Evolutionary conservation across 495 filamentous ascomycete species (phyloP).

Genomic region (Tuber melanosporum): DNA sequence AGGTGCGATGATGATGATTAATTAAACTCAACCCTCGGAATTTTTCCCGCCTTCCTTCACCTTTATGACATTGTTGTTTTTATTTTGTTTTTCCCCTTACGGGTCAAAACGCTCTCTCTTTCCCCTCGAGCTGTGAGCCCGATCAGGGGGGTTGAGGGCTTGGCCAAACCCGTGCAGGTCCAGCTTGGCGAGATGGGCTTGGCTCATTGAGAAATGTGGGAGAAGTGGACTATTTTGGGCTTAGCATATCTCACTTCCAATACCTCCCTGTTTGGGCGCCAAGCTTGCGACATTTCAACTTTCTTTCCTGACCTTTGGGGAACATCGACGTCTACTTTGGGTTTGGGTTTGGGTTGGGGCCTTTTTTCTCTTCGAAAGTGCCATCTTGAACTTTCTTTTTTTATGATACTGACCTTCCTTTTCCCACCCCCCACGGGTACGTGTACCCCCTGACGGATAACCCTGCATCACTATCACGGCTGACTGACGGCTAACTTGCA

Average conservation of each 20-base stretch:
- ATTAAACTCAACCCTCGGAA: background rate
- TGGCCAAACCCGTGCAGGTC: background rate
- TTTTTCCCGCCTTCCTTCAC: background rate
- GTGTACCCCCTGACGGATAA: background rate
- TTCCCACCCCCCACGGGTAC: background rate
- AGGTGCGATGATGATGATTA: background rate
- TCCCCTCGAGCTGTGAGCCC: background rate
- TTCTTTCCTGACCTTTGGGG: background rate
- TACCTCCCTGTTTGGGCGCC: background rate
- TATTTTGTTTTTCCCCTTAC: background rate
- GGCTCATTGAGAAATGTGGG: background rate
- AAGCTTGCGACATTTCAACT: background rate
- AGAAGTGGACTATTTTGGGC: background rate
- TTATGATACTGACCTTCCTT: background rate
- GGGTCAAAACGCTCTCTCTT: background rate
- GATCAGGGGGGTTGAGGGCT: background rate
- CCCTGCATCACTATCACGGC: background rate
- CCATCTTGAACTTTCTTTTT: background rate
- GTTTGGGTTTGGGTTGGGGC: background rate
- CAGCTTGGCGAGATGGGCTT: constrained; percentile 4
- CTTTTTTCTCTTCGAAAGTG: background rate
- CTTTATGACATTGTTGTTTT: background rate
- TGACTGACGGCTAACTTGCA: background rate
- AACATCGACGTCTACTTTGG: background rate
- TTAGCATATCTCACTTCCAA: background rate